Base-by-base conservation (phyloP, 805 yeast species). In the Kuraishia cidri region DNA sequence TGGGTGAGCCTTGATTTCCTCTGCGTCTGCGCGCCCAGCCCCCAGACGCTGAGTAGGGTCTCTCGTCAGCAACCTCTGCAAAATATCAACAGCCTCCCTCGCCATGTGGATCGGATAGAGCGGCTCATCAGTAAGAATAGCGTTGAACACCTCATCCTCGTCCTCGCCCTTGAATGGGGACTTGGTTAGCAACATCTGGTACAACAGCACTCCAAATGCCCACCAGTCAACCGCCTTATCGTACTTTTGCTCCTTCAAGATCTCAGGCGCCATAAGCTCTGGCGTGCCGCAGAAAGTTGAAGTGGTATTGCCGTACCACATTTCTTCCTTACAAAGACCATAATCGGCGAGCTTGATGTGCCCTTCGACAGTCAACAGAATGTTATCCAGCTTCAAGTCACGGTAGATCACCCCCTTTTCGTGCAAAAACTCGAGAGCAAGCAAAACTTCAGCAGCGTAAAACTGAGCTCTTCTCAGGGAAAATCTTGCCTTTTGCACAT, bases 201-300 rank as follows among this genome's bases (percentile, higher is more conserved):
- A 92, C 43, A 92, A 65, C 42, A 92, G 67, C 19, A 92, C 97
- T 37, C 99, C 99, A 66, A 88, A 86, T 1, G 98, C 97, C 98
- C 98, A 92, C 98, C 98, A 92, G 60, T 92, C 99, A 34, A 92
- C 98, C 25, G 92, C 82, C 50, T 94, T 76, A 33, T 87, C 92
- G 50, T 92, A 92, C 38, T 79, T 82, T 56, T 88, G 94, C 34
- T 92, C 97, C 42, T 85, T 79, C 50, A 92, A 66, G 44, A 92
- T 90, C 58, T 92, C 99, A 0, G 99, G 99, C 1, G 98, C 99
- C 95, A 92, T 92, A 45, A 92, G 84, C 56, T 92, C 98, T 0
- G 99, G 99, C 3, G 99, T 92, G 46, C 99, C 98, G 65, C 98
- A 92, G 64, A 90, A 92, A 0, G 98, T 92, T 4, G 85, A 79